Percentiles rank a stretch among this genome's conserved stretches.
phyloP scores from a whole-genome alignment of 2,329 filamentous ascomycete species.

The Cladosporium austrohemisphaericum region DNA sequence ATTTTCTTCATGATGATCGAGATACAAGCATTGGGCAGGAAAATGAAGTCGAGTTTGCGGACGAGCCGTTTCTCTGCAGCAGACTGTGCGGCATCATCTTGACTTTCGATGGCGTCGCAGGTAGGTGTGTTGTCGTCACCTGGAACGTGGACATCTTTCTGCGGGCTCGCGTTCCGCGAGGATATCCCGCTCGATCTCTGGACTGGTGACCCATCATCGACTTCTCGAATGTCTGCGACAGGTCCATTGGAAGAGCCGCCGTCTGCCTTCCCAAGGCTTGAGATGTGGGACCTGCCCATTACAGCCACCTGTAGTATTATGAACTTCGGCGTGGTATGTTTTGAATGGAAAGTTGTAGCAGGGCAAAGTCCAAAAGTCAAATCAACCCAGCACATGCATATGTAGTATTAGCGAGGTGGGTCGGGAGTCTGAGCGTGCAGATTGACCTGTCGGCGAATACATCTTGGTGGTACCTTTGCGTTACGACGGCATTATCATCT shows the following conservation, averaged over 20 bases:
- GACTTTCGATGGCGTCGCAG: neutral
- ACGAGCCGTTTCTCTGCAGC: slow-evolving; percentile 16
- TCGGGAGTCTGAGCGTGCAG: neutral
- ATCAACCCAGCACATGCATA: neutral
- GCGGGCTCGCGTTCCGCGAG: no score
- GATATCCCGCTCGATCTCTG: no score
- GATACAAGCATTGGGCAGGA: slow-evolving; percentile 18
- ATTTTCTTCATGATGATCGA: slow-evolving; percentile 24
- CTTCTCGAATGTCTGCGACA: neutral
- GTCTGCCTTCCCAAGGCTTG: neutral
- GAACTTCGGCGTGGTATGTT: no score
- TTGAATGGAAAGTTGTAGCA: no score
- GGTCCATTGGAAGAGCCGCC: neutral
- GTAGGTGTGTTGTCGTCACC: neutral
- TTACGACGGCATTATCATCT: no score
- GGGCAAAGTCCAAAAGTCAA: no score
- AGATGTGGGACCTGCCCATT: neutral
- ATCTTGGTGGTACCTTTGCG: neutral
- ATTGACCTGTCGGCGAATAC: neutral
- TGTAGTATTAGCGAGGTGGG: slow-evolving; percentile 1
- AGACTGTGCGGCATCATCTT: neutral
- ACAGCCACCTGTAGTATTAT: no score
- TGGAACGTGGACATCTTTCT: no score
- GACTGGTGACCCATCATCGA: neutral
- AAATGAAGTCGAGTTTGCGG: slow-evolving; percentile 20